Base-by-base conservation (phyloP, 1,139 yeast genomes). In the Hyphopichia burtonii region DNA sequence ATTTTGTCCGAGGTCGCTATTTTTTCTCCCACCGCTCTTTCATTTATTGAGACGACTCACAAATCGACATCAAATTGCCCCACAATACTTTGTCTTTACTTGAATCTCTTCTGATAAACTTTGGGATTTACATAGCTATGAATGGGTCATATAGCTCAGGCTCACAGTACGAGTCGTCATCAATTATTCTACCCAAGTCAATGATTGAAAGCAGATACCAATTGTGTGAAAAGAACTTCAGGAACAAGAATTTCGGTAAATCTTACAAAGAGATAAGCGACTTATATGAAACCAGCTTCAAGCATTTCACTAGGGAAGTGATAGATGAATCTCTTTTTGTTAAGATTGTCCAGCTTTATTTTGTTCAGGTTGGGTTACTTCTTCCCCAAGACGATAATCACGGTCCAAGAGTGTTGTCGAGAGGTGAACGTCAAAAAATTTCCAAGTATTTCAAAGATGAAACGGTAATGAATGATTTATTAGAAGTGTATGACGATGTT, bases 211-310 rank as follows among this genome's bases (percentile, higher is more conserved):
- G 54, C 34, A 61, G 58, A 41, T 73, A 69, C 48, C 61, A 63
- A 40, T 51, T 71, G 35, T 66, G 77, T 0, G 52, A 69, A 41
- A 73, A 72, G 53, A 60, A 61, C 42, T 73, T 73, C 50, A 61
- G 67, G 51, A 71, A 68, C 49, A 68, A 65, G 51, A 63, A 68
- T 46, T 65, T 71, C 39, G 55, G 51, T 5, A 58, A 59, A 40
- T 69, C 77, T 6, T 71, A 56, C 47, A 59, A 50, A 20, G 50
- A 70, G 16, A 55, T 62, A 20, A 53, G 51, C 34, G 51, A 55
- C 37, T 52, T 68, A 34, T 66, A 61, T 44, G 47, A 47, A 15
- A 46, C 47, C 11, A 45, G 63, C 14, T 57, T 62, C 40, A 44
- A 49, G 6, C 62, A 62, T 39, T 58, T 54, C 37, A 45, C 47